Evolutionary conservation across 495 filamentous ascomycete genomes (phyloP).

Genomic region (Annulohypoxylon maeteangense): DNA sequence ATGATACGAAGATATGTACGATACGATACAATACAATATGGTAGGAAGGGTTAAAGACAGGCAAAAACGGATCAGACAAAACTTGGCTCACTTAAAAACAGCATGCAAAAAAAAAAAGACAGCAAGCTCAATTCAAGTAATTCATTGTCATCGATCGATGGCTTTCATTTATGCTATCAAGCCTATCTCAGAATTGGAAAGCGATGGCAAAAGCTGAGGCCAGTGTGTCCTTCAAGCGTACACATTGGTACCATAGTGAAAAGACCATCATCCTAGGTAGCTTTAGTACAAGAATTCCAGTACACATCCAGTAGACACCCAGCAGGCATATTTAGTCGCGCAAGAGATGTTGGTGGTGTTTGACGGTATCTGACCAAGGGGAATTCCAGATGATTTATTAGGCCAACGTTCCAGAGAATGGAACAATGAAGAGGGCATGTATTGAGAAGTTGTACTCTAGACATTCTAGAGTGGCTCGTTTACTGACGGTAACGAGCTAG

Average conservation of each 20-base stretch:
- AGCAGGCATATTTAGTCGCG: background rate
- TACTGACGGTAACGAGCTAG: slow-evolving; percentile 60
- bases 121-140: slow-evolving; percentile 2
- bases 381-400: background rate
- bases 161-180: background rate
- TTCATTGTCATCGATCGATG: background rate
- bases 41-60: background rate
- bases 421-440: background rate
- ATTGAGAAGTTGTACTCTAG: background rate
- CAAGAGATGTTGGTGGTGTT: background rate
- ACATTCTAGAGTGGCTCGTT: slow-evolving; percentile 1
- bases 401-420: background rate
- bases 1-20: slow-evolving; percentile 1
- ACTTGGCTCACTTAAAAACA: slow-evolving; percentile 18
- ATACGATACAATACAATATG: slow-evolving; percentile 7
- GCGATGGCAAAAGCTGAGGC: background rate
- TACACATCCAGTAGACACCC: background rate
- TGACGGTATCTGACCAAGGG: background rate
- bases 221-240: background rate
- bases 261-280: background rate
- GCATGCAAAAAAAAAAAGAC: background rate
- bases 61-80: slow-evolving; percentile 8
- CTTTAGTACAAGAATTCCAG: background rate
- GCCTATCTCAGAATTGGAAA: background rate
- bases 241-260: background rate